Conservation (phyloP, 192 early-diverging fungal species). For the Backusella parvicylindrica region DNA sequence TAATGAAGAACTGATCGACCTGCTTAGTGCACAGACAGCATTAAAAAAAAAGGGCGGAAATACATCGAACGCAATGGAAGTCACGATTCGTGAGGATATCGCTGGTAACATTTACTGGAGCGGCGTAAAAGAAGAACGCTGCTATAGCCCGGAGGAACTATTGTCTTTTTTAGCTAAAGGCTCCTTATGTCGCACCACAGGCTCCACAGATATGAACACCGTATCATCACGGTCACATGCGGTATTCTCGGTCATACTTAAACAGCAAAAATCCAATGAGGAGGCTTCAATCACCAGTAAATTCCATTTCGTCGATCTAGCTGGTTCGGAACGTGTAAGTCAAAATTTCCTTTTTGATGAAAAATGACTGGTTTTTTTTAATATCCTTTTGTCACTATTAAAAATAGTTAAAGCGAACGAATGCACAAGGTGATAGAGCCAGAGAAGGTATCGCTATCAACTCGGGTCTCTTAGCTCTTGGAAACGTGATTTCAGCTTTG, state of each 20-base stretch:
- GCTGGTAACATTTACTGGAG: constrained; percentile 84
- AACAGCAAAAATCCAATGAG: constrained; percentile 60
- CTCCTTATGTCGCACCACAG: constrained; percentile 62
- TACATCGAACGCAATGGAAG: constrained; percentile 8
- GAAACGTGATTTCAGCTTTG: constrained; percentile 95
- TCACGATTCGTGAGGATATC: constrained; percentile 74
- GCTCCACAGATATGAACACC: constrained; percentile 94
- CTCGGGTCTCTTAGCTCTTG: constrained; percentile 91
- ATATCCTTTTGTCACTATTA: background rate
- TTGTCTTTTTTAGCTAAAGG: constrained; percentile 50
- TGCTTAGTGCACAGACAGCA: constrained; percentile 50
- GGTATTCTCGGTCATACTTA: constrained; percentile 87
- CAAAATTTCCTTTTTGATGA: background rate
- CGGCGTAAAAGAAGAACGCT: constrained; percentile 77
- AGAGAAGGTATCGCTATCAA: constrained; percentile 98
- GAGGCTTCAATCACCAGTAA: constrained; percentile 53
- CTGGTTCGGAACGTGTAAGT: constrained; percentile 83
- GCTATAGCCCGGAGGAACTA: constrained; percentile 62
- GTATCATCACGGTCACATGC: constrained; percentile 94
- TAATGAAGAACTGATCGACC: constrained; percentile 93
- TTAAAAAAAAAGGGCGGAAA: constrained; percentile 25
- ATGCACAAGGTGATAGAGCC: constrained; percentile 87
- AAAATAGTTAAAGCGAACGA: constrained; percentile 76
- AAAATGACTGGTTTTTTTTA: background rate
- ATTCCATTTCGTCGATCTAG: constrained; percentile 98